These are phyloP conservation scores for Dittrichia graveolens DNA, from an alignment of 129 eudicot genomes.

Conservation along the genomic window DNA sequence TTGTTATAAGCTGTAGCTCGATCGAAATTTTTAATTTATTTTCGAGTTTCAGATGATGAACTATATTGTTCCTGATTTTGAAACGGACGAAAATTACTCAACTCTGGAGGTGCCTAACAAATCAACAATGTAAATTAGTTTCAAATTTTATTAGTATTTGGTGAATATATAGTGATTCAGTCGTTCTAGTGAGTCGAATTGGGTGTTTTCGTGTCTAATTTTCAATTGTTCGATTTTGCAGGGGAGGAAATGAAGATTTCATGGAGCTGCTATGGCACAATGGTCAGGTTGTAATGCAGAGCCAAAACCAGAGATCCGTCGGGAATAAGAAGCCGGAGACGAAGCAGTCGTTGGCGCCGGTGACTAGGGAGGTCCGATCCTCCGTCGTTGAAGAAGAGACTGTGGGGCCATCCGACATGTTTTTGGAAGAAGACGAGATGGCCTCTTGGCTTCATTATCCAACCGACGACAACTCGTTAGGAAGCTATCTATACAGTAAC, in stretches of 20 bases:
- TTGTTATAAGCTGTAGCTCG: no score
- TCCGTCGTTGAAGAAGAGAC: conserved; percentile 20
- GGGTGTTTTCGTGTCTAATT: neutral
- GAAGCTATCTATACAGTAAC: conserved; percentile 43
- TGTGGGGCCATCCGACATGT: conserved; percentile 28
- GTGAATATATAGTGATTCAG: neutral
- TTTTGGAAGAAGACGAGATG: conserved; percentile 71
- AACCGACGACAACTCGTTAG: conserved; percentile 53
- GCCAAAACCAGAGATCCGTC: conserved; percentile 46
- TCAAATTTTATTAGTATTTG: neutral
- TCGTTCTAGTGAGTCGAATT: neutral
- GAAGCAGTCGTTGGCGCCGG: conserved; percentile 3
- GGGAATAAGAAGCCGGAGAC: conserved; percentile 34
- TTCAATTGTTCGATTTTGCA: conserved; percentile 12
- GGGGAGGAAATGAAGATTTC: conserved; percentile 51
- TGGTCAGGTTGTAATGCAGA: conserved; percentile 62
- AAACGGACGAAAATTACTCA: no score
- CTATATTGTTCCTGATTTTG: no score
- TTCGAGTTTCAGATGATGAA: no score
- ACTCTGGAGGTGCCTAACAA: conserved; percentile 30
- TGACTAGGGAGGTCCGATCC: conserved; percentile 35
- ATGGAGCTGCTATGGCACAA: conserved; percentile 76
- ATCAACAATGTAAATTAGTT: conserved; percentile 41
- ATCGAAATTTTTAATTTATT: no score
- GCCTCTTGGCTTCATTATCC: conserved; percentile 68